These are phyloP conservation scores for Beauveria rudraprayagi DNA, from an alignment of 2,329 filamentous ascomycete genomes.

Conservation along the genomic window DNA sequence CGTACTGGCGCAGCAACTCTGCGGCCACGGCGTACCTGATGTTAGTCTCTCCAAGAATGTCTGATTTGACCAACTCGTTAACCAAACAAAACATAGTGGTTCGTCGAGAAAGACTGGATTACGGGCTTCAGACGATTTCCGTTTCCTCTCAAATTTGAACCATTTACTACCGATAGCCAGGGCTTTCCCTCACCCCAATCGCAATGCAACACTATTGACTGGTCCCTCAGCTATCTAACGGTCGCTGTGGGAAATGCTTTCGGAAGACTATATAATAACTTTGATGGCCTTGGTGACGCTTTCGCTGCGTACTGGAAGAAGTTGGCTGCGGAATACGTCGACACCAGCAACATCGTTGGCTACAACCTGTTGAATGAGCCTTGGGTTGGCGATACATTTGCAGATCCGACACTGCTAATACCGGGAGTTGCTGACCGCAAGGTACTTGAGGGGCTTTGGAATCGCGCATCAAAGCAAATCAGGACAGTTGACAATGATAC, in stretches of 20 bases:
- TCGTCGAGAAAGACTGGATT: slow-evolving; percentile 15
- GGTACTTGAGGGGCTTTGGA: slow-evolving; percentile 14
- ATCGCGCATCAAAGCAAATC: slow-evolving; percentile 14
- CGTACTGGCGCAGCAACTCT: slow-evolving; percentile 13
- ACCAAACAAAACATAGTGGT: slow-evolving; percentile 11
- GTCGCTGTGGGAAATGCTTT: slow-evolving; percentile 15
- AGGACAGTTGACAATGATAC: slow-evolving; percentile 15
- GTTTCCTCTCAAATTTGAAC: slow-evolving; percentile 12
- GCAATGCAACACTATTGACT: slow-evolving; percentile 13
- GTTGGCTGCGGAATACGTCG: slow-evolving; percentile 13
- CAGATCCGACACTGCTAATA: slow-evolving; percentile 12
- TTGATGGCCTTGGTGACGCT: slow-evolving; percentile 15
- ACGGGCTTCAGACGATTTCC: slow-evolving; percentile 11
- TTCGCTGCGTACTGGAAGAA: slow-evolving; percentile 16
- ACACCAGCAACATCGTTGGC: slow-evolving; percentile 13
- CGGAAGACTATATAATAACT: slow-evolving; percentile 15
- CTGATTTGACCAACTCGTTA: background rate
- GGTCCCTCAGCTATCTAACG: slow-evolving; percentile 14
- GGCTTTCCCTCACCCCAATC: slow-evolving; percentile 14
- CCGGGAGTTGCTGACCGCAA: slow-evolving; percentile 14
- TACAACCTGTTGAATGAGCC: slow-evolving; percentile 17
- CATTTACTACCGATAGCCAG: slow-evolving; percentile 12
- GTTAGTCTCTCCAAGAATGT: slow-evolving; percentile 6
- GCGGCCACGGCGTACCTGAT: slow-evolving; percentile 16
- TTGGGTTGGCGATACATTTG: slow-evolving; percentile 15